Percentiles rank a stretch among this genome's conserved stretches.
These are phyloP conservation scores for Trypanosoma grayi DNA, from an alignment of 208 protist genomes.

Conservation along the genomic window DNA sequence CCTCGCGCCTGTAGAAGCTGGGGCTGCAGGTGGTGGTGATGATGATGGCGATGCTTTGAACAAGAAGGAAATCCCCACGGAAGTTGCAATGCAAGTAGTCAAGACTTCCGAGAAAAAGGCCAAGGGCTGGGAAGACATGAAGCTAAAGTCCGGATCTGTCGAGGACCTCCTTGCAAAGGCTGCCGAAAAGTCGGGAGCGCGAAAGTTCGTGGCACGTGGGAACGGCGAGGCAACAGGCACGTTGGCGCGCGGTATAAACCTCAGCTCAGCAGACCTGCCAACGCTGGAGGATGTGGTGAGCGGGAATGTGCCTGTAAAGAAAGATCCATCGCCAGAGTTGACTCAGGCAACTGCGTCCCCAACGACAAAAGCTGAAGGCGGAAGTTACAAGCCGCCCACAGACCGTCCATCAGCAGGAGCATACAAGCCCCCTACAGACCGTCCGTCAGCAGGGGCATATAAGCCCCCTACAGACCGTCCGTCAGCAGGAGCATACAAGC, in stretches of 20 bases:
- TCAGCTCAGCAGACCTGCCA: slow-evolving; percentile 54
- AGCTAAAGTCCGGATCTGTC: slow-evolving; percentile 7
- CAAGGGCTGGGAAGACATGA: slow-evolving; percentile 59
- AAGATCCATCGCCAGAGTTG: neutral
- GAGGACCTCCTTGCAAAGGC: slow-evolving; percentile 10
- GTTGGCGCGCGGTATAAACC: slow-evolving; percentile 19
- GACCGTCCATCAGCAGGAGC: slow-evolving; percentile 21
- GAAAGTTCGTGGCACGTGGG: slow-evolving; percentile 75
- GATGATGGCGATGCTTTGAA: neutral
- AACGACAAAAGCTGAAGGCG: neutral
- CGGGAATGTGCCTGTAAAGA: slow-evolving; percentile 30
- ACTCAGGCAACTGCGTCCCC: neutral
- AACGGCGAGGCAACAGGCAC: slow-evolving; percentile 56
- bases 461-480: slow-evolving; percentile 46
- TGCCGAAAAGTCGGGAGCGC: slow-evolving; percentile 26
- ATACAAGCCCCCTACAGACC: slow-evolving; percentile 38
- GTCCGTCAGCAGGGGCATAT: slow-evolving; percentile 36
- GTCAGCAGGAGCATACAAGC: slow-evolving; percentile 43
- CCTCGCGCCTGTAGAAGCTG: neutral
- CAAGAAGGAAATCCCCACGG: neutral
- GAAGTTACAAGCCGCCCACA: slow-evolving; percentile 23
- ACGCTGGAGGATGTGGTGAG: slow-evolving; percentile 56
- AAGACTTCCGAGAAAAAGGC: slow-evolving; percentile 28
- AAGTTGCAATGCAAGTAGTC: slow-evolving; percentile 28
- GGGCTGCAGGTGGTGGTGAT: neutral